A percentile compares a stretch with the other conserved stretches of the same genome.
Evolutionary conservation across 768 basidiomycete genomes (phyloP).

Genomic region (Tulasnella sp.): DNA sequence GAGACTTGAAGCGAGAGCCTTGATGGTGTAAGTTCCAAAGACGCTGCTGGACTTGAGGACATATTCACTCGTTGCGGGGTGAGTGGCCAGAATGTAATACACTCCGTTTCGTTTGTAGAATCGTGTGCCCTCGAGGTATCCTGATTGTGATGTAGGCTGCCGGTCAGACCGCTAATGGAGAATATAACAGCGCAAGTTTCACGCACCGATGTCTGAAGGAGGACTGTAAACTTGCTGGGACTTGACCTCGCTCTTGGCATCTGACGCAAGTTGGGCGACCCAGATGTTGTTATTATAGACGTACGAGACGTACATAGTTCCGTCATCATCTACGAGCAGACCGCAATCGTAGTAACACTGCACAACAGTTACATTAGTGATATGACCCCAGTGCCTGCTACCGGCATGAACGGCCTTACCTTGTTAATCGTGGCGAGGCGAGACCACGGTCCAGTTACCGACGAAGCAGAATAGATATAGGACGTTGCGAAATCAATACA

Average conservation of each 20-base stretch:
- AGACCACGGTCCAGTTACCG: conserved; percentile 1
- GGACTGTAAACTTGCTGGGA: not conserved
- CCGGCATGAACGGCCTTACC: not conserved
- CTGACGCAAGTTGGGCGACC: conserved; percentile 9
- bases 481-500: conserved; percentile 7
- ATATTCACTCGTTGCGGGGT: not conserved
- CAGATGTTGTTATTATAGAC: not conserved
- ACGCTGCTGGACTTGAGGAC: conserved; percentile 12
- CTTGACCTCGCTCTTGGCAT: not conserved
- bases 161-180: not conserved
- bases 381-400: not conserved
- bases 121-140: conserved; percentile 15
- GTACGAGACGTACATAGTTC: conserved; percentile 3
- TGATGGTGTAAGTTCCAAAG: not conserved
- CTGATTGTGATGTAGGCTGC: not conserved
- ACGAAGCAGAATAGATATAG: conserved; percentile 5
- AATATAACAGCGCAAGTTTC: not conserved
- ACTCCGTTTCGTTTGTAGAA: conserved; percentile 11
- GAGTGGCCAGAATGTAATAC: conserved; percentile 11
- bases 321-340: conserved; percentile 14
- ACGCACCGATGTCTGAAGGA: not conserved
- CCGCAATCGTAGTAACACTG: conserved; percentile 19
- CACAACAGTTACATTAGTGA: not conserved
- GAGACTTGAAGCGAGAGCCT: not conserved
- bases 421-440: not conserved